Evolutionary conservation across 2,329 filamentous ascomycete genomes (phyloP), one percentile per base, ranked within the genome.

Genomic region (Fusarium circinatum): DNA sequence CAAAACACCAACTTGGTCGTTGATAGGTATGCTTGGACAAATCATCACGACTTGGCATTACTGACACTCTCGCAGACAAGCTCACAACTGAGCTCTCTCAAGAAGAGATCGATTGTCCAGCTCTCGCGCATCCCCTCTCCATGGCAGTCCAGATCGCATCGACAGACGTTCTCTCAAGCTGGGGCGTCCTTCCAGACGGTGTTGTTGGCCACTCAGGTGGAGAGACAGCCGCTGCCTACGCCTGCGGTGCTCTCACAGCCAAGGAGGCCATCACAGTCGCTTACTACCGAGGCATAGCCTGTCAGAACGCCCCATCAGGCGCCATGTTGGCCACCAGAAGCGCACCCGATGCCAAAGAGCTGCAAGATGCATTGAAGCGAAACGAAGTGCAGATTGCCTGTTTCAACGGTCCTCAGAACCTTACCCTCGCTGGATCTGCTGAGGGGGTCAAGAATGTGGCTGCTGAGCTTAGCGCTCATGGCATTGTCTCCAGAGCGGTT

Each of bases 201-300:
- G 74, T 76, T 3, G 74, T 76, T n/a, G 74, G 74, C 8, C 74
- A 76, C 28, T 76, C 74, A 1, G 74, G 74, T 39, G 74, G 74
- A 64, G 74, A 76, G 20, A 76, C 74, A 8, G 74, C 74, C 18
- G 74, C 74, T n/a, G 74, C 74, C 5, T 76, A 76, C 51, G 71
- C 74, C 4, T 76, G 74, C 5, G 74, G 74, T 62, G 62, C 74
- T 32, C 74, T 76, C 38, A 76, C 74, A 11, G 74, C 74, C 24
- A 73, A 28, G 20, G 74, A 76, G 39, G 68, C 74, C 44, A 73
- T 76, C 54, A 75, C 71, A 1, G 56, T 76, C 6, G 74, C 74
- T 36, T 76, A 71, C 36, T 71, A 76, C 45, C 74, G 74, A 49
- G 74, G 74, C 17, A 69, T 75, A 1, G 72, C 74, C 13, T 76